Percentiles rank a stretch among this genome's conserved stretches.
Evolutionary conservation across 2,329 filamentous ascomycete species (phyloP).

Genomic region (Trichoderma polysporum): DNA sequence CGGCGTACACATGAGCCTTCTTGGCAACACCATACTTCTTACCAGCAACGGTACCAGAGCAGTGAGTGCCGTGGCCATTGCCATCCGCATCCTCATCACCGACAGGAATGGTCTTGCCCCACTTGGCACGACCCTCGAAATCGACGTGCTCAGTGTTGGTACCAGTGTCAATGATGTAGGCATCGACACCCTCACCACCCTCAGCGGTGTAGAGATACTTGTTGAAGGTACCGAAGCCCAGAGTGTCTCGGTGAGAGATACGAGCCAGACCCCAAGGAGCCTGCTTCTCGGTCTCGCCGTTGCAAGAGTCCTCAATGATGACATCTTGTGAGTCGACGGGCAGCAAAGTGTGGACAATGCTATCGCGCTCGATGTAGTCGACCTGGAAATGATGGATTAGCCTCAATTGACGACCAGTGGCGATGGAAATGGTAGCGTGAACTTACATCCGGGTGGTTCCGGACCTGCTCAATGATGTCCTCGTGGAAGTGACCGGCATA

Average conservation of each 20-base stretch:
- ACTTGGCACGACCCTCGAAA: constrained; percentile 91
- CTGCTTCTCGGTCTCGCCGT: constrained; percentile 75
- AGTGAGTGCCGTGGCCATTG: constrained; percentile 98
- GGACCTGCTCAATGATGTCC: constrained; percentile 86
- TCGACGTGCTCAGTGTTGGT: constrained; percentile 93
- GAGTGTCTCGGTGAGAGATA: constrained; percentile 87
- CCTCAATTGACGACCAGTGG: neutral
- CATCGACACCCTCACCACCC: constrained; percentile 95
- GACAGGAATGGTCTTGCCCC: constrained; percentile 93
- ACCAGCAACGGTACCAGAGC: constrained; percentile 95
- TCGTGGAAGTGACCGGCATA: constrained; percentile 98
- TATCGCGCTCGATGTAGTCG: constrained; percentile 94
- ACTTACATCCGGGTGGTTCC: constrained; percentile 94
- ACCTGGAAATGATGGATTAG: constrained; percentile 57
- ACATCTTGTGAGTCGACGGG: constrained; percentile 44
- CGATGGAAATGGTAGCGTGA: constrained; percentile 3
- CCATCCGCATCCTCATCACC: constrained; percentile 87
- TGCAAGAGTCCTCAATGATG: constrained; percentile 42
- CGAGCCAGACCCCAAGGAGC: constrained; percentile 98
- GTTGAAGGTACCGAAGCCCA: constrained; percentile 93
- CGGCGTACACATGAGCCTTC: constrained; percentile 94
- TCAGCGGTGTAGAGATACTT: constrained; percentile 93
- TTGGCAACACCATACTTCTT: constrained; percentile 99
- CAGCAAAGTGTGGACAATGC: constrained; percentile 79
- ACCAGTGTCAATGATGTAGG: constrained; percentile 97